These are phyloP conservation scores for Rubia balearica DNA, from an alignment of 305 asterid species.

Conservation along the genomic window DNA sequence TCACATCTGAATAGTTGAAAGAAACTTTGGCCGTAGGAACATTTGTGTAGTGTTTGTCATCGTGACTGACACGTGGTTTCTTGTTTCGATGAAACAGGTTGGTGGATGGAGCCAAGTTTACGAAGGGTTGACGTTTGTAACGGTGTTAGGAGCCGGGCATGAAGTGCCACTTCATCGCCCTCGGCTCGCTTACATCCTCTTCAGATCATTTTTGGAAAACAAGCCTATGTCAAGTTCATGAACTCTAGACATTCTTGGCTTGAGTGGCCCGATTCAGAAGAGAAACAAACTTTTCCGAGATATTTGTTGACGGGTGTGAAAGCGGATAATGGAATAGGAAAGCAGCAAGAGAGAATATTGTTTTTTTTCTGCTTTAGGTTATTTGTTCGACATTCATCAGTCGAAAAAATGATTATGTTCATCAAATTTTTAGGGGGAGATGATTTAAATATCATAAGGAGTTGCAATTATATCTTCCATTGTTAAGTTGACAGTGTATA, in stretches of 20 bases:
- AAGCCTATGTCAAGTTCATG: slow-evolving; percentile 54
- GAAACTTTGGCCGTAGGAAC: neutral
- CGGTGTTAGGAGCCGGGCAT: slow-evolving; percentile 88
- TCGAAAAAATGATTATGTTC: neutral
- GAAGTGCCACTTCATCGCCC: slow-evolving; percentile 98
- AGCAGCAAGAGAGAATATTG: slow-evolving; percentile 1
- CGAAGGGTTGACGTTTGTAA: slow-evolving; percentile 78
- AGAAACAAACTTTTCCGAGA: too few species aligned
- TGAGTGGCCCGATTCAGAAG: neutral
- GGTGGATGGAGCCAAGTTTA: slow-evolving; percentile 98
- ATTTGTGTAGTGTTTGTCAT: neutral
- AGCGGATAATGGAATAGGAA: neutral
- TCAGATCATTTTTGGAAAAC: slow-evolving; percentile 65
- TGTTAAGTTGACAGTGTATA: neutral
- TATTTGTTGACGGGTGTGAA: neutral
- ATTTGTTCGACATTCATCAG: neutral
- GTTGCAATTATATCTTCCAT: neutral
- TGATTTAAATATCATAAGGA: neutral
- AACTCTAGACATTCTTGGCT: slow-evolving; percentile 6
- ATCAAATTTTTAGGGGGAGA: neutral
- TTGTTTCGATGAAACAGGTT: slow-evolving; percentile 35
- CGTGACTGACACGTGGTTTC: neutral
- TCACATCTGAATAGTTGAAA: neutral
- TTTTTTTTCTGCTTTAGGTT: neutral
- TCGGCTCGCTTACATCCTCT: slow-evolving; percentile 71